Percentiles rank a stretch among this genome's conserved stretches.
Evolutionary conservation across 768 basidiomycete genomes (phyloP).

Genomic region (Rhizopogon roseolus): DNA sequence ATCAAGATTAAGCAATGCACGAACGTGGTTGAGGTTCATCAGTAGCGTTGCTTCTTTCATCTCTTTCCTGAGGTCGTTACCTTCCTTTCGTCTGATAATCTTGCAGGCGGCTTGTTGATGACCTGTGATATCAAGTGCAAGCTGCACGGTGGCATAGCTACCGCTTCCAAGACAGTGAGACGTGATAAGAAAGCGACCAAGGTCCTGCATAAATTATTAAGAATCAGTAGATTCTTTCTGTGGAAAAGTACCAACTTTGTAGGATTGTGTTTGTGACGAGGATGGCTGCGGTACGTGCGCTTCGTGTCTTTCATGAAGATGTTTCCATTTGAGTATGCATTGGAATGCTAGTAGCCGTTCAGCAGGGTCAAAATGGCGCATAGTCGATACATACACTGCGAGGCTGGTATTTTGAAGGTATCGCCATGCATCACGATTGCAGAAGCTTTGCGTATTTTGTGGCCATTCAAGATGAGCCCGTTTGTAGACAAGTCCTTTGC

Average conservation of each 20-base stretch:
- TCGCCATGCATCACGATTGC: constrained; percentile 80
- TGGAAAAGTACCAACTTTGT: constrained; percentile 40
- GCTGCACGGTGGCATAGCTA: constrained; percentile 77
- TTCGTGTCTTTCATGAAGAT: constrained; percentile 42
- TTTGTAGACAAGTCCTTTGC: constrained; percentile 77
- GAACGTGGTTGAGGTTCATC: constrained; percentile 65
- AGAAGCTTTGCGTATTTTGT: constrained; percentile 59
- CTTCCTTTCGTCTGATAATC: constrained; percentile 62
- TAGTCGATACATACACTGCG: constrained; percentile 41
- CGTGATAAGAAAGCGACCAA: constrained; percentile 70
- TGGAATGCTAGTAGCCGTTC: constrained; percentile 47
- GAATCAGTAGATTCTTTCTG: background rate
- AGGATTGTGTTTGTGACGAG: constrained; percentile 45
- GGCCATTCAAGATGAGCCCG: constrained; percentile 66
- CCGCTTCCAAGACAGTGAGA: constrained; percentile 78
- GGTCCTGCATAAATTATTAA: constrained; percentile 32
- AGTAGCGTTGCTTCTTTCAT: constrained; percentile 80
- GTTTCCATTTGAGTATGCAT: constrained; percentile 55
- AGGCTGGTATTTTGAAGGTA: constrained; percentile 59
- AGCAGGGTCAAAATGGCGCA: background rate
- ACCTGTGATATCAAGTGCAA: constrained; percentile 61
- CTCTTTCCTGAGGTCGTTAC: constrained; percentile 36
- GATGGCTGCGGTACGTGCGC: constrained; percentile 54
- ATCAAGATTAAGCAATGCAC: constrained; percentile 10
- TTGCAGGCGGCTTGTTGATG: constrained; percentile 82